Evolutionary conservation across 176 grass and related monocot species (phyloP), one percentile per base, ranked within the genome.

Genomic region (Juncus effusus): DNA sequence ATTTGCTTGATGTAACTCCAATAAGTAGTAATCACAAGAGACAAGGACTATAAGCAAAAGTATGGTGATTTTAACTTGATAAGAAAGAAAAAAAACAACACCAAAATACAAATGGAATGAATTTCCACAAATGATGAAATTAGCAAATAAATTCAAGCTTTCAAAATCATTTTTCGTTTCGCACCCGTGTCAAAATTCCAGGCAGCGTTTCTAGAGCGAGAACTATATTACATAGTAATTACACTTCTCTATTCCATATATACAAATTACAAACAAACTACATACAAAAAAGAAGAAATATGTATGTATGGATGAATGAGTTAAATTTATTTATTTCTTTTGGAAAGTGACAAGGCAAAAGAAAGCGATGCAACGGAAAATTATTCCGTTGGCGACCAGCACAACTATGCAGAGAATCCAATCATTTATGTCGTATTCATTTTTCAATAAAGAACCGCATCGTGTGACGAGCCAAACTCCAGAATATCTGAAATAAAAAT

Each of bases 271-370:
- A 47, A 47, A 47, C 0, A 9, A 47, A 47, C 44, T 47, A 47
- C 44, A 47, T 47, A 47, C 44, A 47, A 47, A 47, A 47, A 28
- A 28, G 19, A 28, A 28, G 19, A n/a, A n/a, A n/a, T n/a, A n/a
- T n/a, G n/a, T 28, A 28, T 28, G 19, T 28, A 28, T 28, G 49
- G 12, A 52, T 52, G 49, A 52, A 52, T 52, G 54, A 57, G 54
- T 13, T 13, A 47, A 40, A 6, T 38, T 36, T 55, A 45, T 61
- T 42, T 64, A 94, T 40, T 82, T 77, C 76, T 78, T 94, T 55
- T 88, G 89, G 79, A 94, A 94, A 54, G 82, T 90, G 6, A 95
- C 59, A 83, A 95, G 81, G 83, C 83, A 95, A 61, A 95, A 84
- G 78, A 95, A 95, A 15, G 90, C 90, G 50, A 95, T 64, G 45